Conservation (phyloP, 2,329 filamentous ascomycete genomes). For the Aspergillus flavus region DNA sequence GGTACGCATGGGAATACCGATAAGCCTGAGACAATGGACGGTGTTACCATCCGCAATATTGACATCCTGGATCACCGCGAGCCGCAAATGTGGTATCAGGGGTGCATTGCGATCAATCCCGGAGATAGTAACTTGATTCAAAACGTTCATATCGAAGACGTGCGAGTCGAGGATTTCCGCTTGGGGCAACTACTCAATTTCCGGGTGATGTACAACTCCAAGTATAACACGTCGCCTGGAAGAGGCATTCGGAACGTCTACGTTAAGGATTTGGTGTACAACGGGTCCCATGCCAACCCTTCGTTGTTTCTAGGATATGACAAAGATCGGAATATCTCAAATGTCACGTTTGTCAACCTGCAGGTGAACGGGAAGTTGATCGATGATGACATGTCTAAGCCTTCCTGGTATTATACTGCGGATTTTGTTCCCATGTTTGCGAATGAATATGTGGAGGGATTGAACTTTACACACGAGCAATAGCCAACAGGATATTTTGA, state of each 20-base stretch:
- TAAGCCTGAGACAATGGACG: constrained; percentile 35
- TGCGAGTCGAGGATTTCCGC: constrained; percentile 33
- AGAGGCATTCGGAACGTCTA: constrained; percentile 33
- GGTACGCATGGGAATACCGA: constrained; percentile 41
- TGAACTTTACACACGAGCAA: not conserved
- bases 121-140: constrained; percentile 38
- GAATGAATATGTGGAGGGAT: constrained; percentile 23
- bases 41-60: constrained; percentile 35
- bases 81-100: constrained; percentile 40
- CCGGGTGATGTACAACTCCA: constrained; percentile 38
- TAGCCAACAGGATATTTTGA: not conserved
- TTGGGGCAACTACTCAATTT: constrained; percentile 38
- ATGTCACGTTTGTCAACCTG: constrained; percentile 12
- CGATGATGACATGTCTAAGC: constrained; percentile 28
- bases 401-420: constrained; percentile 26
- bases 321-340: not conserved
- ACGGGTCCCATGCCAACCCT: constrained; percentile 17
- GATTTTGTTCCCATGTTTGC: constrained; percentile 31
- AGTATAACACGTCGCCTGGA: constrained; percentile 39
- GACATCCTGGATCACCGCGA: constrained; percentile 43
- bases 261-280: constrained; percentile 26
- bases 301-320: constrained; percentile 20
- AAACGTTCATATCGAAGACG: constrained; percentile 4
- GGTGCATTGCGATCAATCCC: constrained; percentile 38
- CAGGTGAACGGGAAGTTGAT: constrained; percentile 25